Evolutionary conservation across 371 early-diverging fungal species (phyloP), one percentile per base, ranked within the genome.

Genomic region (Circinella minor): DNA sequence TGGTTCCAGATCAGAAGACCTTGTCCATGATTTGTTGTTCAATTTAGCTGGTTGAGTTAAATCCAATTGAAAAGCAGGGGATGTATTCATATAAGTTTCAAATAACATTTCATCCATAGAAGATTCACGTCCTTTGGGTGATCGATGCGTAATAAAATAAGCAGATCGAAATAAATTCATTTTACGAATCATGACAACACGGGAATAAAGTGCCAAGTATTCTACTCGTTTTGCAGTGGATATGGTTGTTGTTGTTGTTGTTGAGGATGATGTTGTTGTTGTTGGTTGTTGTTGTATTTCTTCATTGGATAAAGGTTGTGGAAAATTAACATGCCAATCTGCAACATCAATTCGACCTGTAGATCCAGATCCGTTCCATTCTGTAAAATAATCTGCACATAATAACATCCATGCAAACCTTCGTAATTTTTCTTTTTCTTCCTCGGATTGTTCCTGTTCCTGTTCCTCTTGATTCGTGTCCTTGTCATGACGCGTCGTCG

Each of bases 301-400:
- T 61, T 84, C 84, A 4, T 51, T 64, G 4, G 79, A 72, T 27
- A 84, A 61, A 1, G 75, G 75, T 38, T 72, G 79, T 9, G 82
- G 82, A 37, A 80, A 81, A 59, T 84, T 72, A 15, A 81, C 84
- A 43, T 84, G 77, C 81, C 82, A 81, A 11, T 80, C 67, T 4
- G 68, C 64, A 13, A 81, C 77, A 36, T 72, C 72, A 47, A 84
- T 79, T 36, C 69, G 27, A 0, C 84, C 84, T 10, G 76, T 73
- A 3, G 62, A 37, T 10, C 78, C 82, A 6, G 78, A 67, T 15
- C 73, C 61, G 65, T 84, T 84, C 71, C 70, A 72, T 20, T 75
- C 74, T 6, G 84, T 69, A 74, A 74, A 80, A 51, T 80, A 79
- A 64, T 84, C 84, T 8, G 81, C 79, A 71, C 82, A 81, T 15